Percentiles rank a stretch among this genome's conserved stretches.
Conservation (phyloP, 768 basidiomycete genomes). For the Lentinula sp. region DNA sequence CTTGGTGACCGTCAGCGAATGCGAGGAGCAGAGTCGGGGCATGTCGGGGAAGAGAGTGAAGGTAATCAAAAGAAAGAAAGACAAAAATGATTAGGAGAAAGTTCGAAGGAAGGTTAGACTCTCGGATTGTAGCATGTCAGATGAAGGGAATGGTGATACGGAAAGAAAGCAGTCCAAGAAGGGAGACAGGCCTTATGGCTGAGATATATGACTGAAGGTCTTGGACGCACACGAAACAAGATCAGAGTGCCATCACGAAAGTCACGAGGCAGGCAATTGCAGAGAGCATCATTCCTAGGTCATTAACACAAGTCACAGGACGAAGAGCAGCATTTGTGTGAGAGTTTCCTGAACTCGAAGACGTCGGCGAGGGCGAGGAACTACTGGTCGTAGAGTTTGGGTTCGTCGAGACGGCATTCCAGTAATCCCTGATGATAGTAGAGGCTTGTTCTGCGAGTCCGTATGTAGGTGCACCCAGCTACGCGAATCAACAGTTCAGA, state of each 20-base stretch:
- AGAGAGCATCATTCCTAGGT: neutral
- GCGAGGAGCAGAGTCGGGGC: neutral
- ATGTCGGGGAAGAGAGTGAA: neutral
- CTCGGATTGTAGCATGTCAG: neutral
- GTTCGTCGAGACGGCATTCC: slow-evolving; percentile 5
- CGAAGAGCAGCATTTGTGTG: neutral
- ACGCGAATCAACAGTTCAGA: neutral
- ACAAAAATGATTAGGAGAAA: neutral
- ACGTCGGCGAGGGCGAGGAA: neutral
- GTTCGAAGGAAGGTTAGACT: neutral
- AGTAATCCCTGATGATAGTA: slow-evolving; percentile 25
- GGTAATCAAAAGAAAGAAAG: neutral
- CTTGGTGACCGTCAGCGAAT: neutral
- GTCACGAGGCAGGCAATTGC: neutral
- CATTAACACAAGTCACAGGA: neutral
- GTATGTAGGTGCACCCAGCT: slow-evolving; percentile 17
- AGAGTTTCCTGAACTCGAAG: neutral
- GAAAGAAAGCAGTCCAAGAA: neutral
- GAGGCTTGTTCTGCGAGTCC: slow-evolving; percentile 32
- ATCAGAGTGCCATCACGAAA: neutral
- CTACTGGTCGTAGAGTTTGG: slow-evolving; percentile 12
- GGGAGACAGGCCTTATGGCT: neutral
- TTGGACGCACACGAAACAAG: neutral
- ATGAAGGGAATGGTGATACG: neutral
- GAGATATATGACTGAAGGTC: neutral